Evolutionary conservation across 78 protist genomes (phyloP).

Genomic region (Dictyostelium purpureum): DNA sequence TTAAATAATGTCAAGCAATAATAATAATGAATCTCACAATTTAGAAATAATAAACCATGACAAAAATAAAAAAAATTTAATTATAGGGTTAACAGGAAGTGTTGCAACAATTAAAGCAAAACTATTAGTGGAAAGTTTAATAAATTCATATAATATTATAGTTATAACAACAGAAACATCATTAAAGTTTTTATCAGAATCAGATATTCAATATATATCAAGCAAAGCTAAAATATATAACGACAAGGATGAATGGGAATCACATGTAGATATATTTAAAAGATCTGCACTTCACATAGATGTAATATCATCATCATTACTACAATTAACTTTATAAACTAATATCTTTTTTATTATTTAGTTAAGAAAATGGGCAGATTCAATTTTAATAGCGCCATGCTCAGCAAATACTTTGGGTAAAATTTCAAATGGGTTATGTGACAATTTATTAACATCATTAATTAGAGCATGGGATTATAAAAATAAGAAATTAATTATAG

Average conservation of each 20-base stretch:
- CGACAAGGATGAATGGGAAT: conserved; percentile 88
- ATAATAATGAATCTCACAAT: not conserved
- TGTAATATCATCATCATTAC: not conserved
- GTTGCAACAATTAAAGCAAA: conserved; percentile 84
- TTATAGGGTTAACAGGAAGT: conserved; percentile 82
- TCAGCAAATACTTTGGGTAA: conserved; percentile 96
- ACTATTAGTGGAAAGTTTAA: conserved; percentile 16
- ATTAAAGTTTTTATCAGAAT: conserved; percentile 54
- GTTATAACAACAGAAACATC: conserved; percentile 70
- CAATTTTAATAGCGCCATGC: conserved; percentile 92
- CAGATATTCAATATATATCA: not conserved
- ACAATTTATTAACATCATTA: conserved; percentile 84
- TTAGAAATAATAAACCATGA: not conserved
- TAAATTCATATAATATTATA: conserved; percentile 11
- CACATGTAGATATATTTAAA: not conserved
- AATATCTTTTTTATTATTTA: no score
- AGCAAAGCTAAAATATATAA: not conserved
- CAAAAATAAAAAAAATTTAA: conserved; percentile 22
- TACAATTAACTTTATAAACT: not conserved
- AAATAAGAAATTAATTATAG: conserved; percentile 76
- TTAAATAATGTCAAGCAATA: no score
- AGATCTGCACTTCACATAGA: conserved; percentile 28
- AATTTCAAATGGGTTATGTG: conserved; percentile 89
- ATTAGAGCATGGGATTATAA: conserved; percentile 89
- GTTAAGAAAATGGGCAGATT: conserved; percentile 92